A percentile compares a stretch with the other conserved stretches of the same genome.
phyloP scores from a whole-genome alignment of 2,329 filamentous ascomycete species.

The Talaromyces rugulosus region DNA sequence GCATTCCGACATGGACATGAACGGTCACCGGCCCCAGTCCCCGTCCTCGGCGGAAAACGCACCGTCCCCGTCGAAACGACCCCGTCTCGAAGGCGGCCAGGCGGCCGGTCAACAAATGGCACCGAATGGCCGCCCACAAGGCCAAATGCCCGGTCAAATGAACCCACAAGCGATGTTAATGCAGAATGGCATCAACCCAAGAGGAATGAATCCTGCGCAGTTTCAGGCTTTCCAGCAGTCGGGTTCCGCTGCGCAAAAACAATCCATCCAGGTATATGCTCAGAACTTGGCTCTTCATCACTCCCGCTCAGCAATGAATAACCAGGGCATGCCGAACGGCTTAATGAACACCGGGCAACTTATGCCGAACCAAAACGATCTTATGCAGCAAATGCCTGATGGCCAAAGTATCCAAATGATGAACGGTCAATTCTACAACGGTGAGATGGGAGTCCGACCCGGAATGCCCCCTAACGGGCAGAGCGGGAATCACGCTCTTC shows the following conservation, averaged over 20 bases:
- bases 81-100: constrained; percentile 68
- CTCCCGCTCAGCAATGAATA: constrained; percentile 69
- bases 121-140: constrained; percentile 66
- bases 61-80: constrained; percentile 87
- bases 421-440: constrained; percentile 54
- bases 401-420: constrained; percentile 43
- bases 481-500: constrained; percentile 58
- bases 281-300: constrained; percentile 80
- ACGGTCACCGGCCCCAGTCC: constrained; percentile 74
- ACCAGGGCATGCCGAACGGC: constrained; percentile 73
- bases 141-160: constrained; percentile 66
- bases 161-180: constrained; percentile 51
- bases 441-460: constrained; percentile 49
- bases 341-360: constrained; percentile 55
- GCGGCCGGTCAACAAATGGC: constrained; percentile 77
- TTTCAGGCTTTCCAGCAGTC: constrained; percentile 61
- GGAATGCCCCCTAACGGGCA: constrained; percentile 38
- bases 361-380: constrained; percentile 73
- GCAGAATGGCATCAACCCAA: constrained; percentile 69
- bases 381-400: constrained; percentile 72
- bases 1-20: constrained; percentile 80
- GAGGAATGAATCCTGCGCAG: constrained; percentile 68
- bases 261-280: constrained; percentile 83
- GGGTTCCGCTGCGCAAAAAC: constrained; percentile 63
- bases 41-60: constrained; percentile 81